phyloP scores from a whole-genome alignment of 2,329 filamentous ascomycete genomes.

The Claviceps paspali region DNA sequence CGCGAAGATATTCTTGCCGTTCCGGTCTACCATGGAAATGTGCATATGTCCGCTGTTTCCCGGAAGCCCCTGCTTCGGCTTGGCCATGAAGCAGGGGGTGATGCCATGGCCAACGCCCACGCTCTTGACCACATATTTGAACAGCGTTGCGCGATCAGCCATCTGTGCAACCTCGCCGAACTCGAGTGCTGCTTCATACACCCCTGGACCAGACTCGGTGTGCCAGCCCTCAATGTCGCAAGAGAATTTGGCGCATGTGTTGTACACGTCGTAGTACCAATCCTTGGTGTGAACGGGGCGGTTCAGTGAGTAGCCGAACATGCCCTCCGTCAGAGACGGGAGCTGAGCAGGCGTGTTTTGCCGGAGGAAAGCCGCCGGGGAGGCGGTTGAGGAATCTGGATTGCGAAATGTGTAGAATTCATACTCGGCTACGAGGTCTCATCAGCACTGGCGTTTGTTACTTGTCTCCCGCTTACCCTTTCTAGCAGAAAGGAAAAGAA shows the following conservation, averaged over 20 bases:
- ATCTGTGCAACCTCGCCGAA: constrained; percentile 78
- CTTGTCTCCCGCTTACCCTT: no score
- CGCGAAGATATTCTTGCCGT: constrained; percentile 73
- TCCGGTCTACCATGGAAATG: constrained; percentile 66
- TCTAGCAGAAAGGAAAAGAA: no score
- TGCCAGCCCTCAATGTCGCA: constrained; percentile 90
- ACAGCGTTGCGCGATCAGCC: constrained; percentile 82
- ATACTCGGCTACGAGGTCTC: constrained; percentile 56
- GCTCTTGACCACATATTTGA: constrained; percentile 91
- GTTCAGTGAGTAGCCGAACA: constrained; percentile 90
- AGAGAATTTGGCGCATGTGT: constrained; percentile 60
- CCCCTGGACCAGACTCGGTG: constrained; percentile 83
- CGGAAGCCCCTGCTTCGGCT: constrained; percentile 77
- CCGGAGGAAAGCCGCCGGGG: constrained; percentile 59
- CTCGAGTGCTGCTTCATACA: constrained; percentile 89
- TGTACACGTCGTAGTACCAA: constrained; percentile 80
- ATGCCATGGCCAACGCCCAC: constrained; percentile 78
- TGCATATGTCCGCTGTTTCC: constrained; percentile 97
- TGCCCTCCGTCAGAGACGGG: constrained; percentile 73
- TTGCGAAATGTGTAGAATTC: constrained; percentile 86
- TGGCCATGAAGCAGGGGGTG: constrained; percentile 97
- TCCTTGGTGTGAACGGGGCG: constrained; percentile 80
- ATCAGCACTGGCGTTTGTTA: not conserved
- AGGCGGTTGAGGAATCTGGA: constrained; percentile 39
- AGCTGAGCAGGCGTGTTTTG: constrained; percentile 59